Base-by-base conservation (phyloP, 768 basidiomycete genomes). In the Serpula lacrymans region DNA sequence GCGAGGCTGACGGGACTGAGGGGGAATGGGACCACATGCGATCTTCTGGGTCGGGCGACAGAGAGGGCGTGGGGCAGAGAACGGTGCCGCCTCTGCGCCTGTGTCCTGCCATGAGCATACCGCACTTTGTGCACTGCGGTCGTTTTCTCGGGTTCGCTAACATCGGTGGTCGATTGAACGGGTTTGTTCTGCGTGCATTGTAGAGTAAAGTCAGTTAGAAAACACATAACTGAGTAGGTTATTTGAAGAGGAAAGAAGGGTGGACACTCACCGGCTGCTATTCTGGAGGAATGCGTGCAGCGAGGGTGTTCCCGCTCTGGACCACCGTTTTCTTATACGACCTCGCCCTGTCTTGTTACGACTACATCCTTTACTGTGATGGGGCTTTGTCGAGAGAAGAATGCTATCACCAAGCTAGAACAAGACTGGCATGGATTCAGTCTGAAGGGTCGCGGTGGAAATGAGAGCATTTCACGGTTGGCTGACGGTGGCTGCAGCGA, bases 91-190 rank as follows among this genome's bases (percentile, higher is more conserved):
- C 58, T 44, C 51, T 58, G 27, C 62, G 60, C 37, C 44, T 59
- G 29, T 62, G 60, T 12, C 60, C 60, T 31, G 60, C 60, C 60
- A 62, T 62, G 27, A 50, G 52, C 14, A 45, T 51, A 26, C 60
- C 57, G 28, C 60, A 62, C 39, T 46, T 64, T 51, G 63, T 62
- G 26, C 60, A 62, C 37, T 60, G 62, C 27, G 60, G 60, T n/a
- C 60, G 62, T 42, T 39, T 64, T 41, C 60, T 62, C 17, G 48
- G 28, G 35, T 59, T 60, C 16, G 57, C 45, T 31, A 56, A 53
- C n/a, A n/a, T n/a, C n/a, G 26, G 56, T 51, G 13, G 57, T 52
- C 57, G 61, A 60, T 29, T 22, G n/a, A 33, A 18, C n/a, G 24
- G 38, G 39, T 41, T 25, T 29, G 12, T 35, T 28, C 28, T 31